A percentile compares a stretch with the other conserved stretches of the same genome.
Conservation (phyloP, 805 yeast genomes). For the Maudiozyma bulderi region DNA sequence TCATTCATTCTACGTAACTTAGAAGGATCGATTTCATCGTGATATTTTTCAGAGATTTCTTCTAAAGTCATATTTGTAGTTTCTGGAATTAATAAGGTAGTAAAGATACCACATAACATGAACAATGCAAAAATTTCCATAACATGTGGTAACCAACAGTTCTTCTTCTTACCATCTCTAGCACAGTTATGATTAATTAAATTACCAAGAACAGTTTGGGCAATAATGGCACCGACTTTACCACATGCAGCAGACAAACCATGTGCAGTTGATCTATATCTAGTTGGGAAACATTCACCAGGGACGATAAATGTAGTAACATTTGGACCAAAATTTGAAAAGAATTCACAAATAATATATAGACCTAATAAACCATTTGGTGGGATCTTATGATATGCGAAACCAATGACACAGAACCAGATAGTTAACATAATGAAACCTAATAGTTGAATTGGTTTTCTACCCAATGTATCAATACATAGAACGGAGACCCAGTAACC, state of each 20-base stretch:
- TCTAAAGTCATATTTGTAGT: slow-evolving; percentile 87
- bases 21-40: slow-evolving; percentile 61
- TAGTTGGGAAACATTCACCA: slow-evolving; percentile 88
- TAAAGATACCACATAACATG: slow-evolving; percentile 70
- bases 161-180: slow-evolving; percentile 34
- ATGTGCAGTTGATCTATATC: slow-evolving; percentile 92
- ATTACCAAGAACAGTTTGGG: slow-evolving; percentile 81
- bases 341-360: slow-evolving; percentile 74
- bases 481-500: slow-evolving; percentile 87
- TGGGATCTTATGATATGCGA: slow-evolving; percentile 63
- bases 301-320: slow-evolving; percentile 85
- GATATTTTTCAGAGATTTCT: slow-evolving; percentile 69
- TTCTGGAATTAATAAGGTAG: slow-evolving; percentile 70
- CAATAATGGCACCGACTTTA: slow-evolving; percentile 88
- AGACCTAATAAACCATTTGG: slow-evolving; percentile 64
- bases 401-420: slow-evolving; percentile 73
- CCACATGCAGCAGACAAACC: slow-evolving; percentile 92
- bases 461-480: slow-evolving; percentile 70
- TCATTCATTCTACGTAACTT: neutral
- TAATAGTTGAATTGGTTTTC: slow-evolving; percentile 70
- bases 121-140: slow-evolving; percentile 90
- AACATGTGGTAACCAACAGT: slow-evolving; percentile 84
- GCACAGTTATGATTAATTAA: slow-evolving; percentile 72
- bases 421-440: slow-evolving; percentile 68
- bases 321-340: slow-evolving; percentile 90